A percentile compares a stretch with the other conserved stretches of the same genome.
These are phyloP conservation scores for Hymenoscyphus scutula DNA, from an alignment of 2,329 filamentous ascomycete species.

Conservation along the genomic window DNA sequence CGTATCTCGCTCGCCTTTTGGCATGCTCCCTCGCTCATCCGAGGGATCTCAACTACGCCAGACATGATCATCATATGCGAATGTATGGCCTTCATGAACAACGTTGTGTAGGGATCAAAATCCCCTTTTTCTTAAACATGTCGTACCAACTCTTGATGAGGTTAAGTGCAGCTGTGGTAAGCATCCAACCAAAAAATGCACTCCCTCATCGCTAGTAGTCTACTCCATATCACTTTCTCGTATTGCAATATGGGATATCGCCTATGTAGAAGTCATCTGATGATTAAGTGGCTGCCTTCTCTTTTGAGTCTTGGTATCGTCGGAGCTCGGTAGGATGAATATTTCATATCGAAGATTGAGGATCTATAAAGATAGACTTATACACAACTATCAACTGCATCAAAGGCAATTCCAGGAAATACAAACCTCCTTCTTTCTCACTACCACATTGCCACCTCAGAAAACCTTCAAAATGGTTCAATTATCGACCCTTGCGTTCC, in stretches of 20 bases:
- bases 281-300: not conserved
- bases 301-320: not conserved
- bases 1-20: not conserved
- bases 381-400: not conserved
- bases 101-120: not conserved
- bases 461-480: not conserved
- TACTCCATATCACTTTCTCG: not conserved
- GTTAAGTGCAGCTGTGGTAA: not conserved
- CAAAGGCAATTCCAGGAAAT: not conserved
- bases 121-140: too few species aligned
- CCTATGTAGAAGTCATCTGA: not conserved
- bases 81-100: not conserved
- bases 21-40: not conserved
- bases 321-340: not conserved
- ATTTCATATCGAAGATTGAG: not conserved
- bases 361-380: not conserved
- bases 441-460: too few species aligned
- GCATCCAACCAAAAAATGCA: not conserved
- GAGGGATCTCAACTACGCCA: not conserved
- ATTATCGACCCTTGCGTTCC: not conserved
- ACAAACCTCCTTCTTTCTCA: not conserved
- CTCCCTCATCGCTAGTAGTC: not conserved
- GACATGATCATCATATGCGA: not conserved
- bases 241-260: slow-evolving; percentile 6
- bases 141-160: not conserved